phyloP scores from a whole-genome alignment of 768 basidiomycete species.

The Mycena olivaceomarginata region DNA sequence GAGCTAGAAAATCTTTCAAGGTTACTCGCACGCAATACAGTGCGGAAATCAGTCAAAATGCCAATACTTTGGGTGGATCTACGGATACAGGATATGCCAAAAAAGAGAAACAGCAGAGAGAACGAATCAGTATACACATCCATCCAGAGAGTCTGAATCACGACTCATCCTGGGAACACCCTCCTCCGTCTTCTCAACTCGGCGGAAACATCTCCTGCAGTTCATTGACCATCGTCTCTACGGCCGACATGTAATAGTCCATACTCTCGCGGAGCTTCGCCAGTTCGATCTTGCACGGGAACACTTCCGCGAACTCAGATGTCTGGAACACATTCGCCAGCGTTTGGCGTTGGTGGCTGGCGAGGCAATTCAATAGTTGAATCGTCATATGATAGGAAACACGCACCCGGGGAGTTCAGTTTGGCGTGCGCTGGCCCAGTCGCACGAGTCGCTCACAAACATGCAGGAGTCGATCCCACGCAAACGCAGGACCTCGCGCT shows the following conservation, averaged over 20 bases:
- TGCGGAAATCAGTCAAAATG: background rate
- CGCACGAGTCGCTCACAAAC: constrained; percentile 27
- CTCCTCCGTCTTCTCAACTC: background rate
- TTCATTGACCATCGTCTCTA: constrained; percentile 34
- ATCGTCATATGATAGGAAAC: background rate
- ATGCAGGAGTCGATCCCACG: constrained; percentile 25
- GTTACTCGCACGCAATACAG: background rate
- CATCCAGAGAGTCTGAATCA: too few species aligned
- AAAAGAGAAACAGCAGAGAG: too few species aligned
- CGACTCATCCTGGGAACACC: background rate
- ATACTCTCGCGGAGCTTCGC: background rate
- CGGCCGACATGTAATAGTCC: constrained; percentile 18
- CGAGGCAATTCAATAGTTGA: background rate
- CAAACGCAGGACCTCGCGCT: constrained; percentile 1
- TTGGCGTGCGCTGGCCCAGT: constrained; percentile 13
- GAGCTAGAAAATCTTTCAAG: too few species aligned
- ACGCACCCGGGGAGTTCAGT: background rate
- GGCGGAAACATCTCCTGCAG: constrained; percentile 38
- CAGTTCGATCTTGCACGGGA: constrained; percentile 15
- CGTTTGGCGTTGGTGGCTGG: constrained; percentile 4
- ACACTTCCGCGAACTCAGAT: constrained; percentile 17
- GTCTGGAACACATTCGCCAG: constrained; percentile 21
- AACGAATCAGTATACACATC: background rate
- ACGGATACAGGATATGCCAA: constrained; percentile 8
- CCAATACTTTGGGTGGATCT: background rate